Conservation (phyloP, 495 filamentous ascomycete genomes). For the Daldinia decipiens region DNA sequence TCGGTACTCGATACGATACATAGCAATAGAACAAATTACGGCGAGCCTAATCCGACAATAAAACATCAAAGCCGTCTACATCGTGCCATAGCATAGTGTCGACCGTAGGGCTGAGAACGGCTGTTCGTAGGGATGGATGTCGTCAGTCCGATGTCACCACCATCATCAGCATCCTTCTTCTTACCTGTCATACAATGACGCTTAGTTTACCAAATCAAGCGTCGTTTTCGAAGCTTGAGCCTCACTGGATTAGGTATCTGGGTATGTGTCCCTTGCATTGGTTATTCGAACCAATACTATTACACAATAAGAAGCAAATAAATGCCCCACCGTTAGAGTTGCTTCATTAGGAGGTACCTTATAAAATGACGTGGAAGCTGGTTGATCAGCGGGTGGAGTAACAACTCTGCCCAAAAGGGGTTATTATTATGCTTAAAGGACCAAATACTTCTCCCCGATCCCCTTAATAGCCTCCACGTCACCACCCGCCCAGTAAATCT, state of each 20-base stretch:
- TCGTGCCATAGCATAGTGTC: neutral
- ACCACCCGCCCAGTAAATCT: conserved; percentile 71
- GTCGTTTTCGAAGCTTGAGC: conserved; percentile 2
- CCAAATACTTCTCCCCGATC: conserved; percentile 66
- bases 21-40: no score
- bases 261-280: conserved; percentile 14
- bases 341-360: no score
- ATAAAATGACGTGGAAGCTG: neutral
- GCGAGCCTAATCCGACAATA: no score
- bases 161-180: neutral
- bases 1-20: no score
- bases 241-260: conserved; percentile 1
- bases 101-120: conserved; percentile 16
- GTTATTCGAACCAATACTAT: conserved; percentile 3
- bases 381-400: neutral
- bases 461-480: conserved; percentile 64
- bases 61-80: no score
- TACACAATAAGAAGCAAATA: no score
- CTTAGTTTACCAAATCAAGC: neutral
- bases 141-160: conserved; percentile 32
- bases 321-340: no score
- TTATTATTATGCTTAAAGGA: conserved; percentile 35
- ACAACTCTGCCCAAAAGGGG: neutral
- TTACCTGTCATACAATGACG: neutral
- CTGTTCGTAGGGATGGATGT: conserved; percentile 9